Evolutionary conservation across 176 grass and related monocot species (phyloP), one percentile per base, ranked within the genome.

Genomic region (Canna indica): DNA sequence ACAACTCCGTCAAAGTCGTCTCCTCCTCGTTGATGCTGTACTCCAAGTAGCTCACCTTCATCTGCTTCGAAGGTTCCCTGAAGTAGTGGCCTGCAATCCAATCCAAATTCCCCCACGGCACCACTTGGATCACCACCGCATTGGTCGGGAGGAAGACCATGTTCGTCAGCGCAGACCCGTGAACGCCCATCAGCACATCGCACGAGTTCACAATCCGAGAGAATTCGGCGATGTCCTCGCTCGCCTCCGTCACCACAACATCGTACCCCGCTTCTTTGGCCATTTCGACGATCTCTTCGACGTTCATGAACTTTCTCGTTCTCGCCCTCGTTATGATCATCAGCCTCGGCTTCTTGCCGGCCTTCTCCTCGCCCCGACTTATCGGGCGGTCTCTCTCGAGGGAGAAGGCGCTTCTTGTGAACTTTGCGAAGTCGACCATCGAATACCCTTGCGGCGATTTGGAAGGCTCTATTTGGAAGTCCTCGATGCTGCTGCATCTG

Each of bases 391-490:
- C 30, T 63, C 59, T 63, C 5, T 31, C 15, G 59, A 63, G 59
- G 5, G 29, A 31, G 14, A 63, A 63, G 30, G 59, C 59, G 29
- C 59, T 18, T 10, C 59, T 63, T 1, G 59, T 63, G 59, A 63
- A 63, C 12, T 33, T 33, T 9, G 30, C 59, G 59, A 63, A 63
- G 30, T 63, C 59, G 14, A 63, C 15, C 59, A 63, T 63, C 4
- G 15, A 33, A 30, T 63, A 63, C 14, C 30, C 16, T 0, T 63
- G 59, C 28, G 59, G 59, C 28, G 59, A 63, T 29, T 63, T 63
- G 13, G 59, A 31, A 17, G 88, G 86, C 75, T 96, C 91, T 80
- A 86, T 96, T 64, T 96, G 91, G 72, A 88, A 96, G 64, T 85
- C 88, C 59, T 63, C 59, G 59, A 63, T 63, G 59, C 59, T 63